Conservation (phyloP, 2,329 filamentous ascomycete species). For the Karstenula rhodostoma region DNA sequence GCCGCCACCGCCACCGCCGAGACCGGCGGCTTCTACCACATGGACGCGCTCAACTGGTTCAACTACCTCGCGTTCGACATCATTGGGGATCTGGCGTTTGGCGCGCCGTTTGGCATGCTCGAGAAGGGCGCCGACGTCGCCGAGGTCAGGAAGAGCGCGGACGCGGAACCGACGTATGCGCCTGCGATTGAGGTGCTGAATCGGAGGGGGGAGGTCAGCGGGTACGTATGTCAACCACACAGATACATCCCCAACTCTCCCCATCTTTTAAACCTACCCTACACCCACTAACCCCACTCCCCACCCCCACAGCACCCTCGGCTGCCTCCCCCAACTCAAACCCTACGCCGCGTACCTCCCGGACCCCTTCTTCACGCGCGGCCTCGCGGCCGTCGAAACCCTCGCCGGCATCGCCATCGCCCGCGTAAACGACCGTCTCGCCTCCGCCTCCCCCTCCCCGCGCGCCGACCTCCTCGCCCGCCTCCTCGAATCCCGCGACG, state of each 20-base stretch:
- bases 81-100: slow-evolving; percentile 73
- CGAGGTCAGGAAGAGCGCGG: slow-evolving; percentile 71
- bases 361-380: slow-evolving; percentile 80
- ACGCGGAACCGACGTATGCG: slow-evolving; percentile 71
- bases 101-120: slow-evolving; percentile 84
- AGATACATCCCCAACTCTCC: no score
- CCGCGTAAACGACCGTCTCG: slow-evolving; percentile 75
- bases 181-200: slow-evolving; percentile 89
- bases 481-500: slow-evolving; percentile 86
- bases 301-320: slow-evolving; percentile 74
- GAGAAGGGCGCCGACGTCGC: slow-evolving; percentile 77
- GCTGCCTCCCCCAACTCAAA: slow-evolving; percentile 76
- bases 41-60: slow-evolving; percentile 84
- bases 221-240: no score
- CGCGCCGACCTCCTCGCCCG: slow-evolving; percentile 83
- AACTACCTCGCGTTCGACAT: slow-evolving; percentile 66
- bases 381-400: slow-evolving; percentile 77
- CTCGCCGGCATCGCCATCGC: slow-evolving; percentile 89
- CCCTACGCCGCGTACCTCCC: slow-evolving; percentile 83
- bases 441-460: no score
- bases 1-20: slow-evolving; percentile 63
- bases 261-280: background rate
- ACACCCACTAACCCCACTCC: background rate
- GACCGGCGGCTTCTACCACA: slow-evolving; percentile 64
- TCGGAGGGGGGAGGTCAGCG: slow-evolving; percentile 84